Conservation (phyloP, 495 filamentous ascomycete genomes). For the Pyrenopolyporus hunteri region DNA sequence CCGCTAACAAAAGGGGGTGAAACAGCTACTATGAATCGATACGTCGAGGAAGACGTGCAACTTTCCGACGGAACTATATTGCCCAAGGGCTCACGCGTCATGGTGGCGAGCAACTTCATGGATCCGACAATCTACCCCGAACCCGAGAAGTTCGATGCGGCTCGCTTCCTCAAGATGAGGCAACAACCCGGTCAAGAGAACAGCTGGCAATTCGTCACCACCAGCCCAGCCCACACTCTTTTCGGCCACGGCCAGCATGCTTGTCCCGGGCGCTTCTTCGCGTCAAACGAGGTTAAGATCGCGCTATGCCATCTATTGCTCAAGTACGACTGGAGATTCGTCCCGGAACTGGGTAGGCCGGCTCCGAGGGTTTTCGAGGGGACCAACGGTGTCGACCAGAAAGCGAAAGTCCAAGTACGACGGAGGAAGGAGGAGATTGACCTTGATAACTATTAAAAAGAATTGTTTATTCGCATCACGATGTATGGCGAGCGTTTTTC, state of each 20-base stretch:
- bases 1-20: no score
- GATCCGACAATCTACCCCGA: constrained; percentile 53
- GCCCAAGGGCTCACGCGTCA: constrained; percentile 55
- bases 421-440: constrained; percentile 40
- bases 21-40: constrained; percentile 52
- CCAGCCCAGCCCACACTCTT: constrained; percentile 46
- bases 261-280: constrained; percentile 61
- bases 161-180: constrained; percentile 54
- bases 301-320: constrained; percentile 50
- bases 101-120: constrained; percentile 44
- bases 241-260: constrained; percentile 60
- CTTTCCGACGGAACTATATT: constrained; percentile 56
- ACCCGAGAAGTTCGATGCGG: constrained; percentile 52
- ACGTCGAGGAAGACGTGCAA: constrained; percentile 45
- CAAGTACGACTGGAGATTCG: constrained; percentile 55
- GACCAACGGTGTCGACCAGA: constrained; percentile 19
- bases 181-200: constrained; percentile 53
- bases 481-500: not conserved
- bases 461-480: not conserved
- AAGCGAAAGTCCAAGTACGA: constrained; percentile 38
- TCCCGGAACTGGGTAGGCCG: constrained; percentile 42
- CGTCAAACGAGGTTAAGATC: constrained; percentile 55
- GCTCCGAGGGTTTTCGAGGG: constrained; percentile 32
- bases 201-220: constrained; percentile 55
- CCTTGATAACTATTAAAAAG: constrained; percentile 21